Conservation (phyloP, 305 asterid genomes). For the Ajuga reptans region DNA sequence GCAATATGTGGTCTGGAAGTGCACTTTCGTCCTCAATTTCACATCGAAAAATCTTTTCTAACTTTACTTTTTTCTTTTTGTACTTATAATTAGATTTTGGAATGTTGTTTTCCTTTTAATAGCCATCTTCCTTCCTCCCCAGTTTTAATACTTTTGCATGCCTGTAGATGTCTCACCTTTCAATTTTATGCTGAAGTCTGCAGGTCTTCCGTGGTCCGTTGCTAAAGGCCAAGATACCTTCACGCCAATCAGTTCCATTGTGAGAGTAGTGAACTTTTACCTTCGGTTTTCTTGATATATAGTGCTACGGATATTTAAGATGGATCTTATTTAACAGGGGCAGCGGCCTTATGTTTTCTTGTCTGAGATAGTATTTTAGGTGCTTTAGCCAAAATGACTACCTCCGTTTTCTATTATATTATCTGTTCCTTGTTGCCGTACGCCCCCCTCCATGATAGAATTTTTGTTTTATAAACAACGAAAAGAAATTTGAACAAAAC, state of each 20-base stretch:
- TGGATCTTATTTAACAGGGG: not conserved
- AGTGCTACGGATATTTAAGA: not conserved
- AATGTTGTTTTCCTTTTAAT: not conserved
- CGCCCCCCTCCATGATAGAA: not conserved
- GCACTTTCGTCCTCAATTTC: not conserved
- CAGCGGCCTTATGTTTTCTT: not conserved
- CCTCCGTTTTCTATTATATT: slow-evolving; percentile 1
- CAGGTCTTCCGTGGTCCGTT: slow-evolving; percentile 95
- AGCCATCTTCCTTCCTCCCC: slow-evolving; percentile 3
- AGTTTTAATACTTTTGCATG: slow-evolving; percentile 6
- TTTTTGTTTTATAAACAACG: not conserved
- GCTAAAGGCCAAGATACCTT: slow-evolving; percentile 97
- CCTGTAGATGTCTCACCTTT: slow-evolving; percentile 13
- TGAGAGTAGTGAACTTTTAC: slow-evolving; percentile 32
- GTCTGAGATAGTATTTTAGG: too few relatives aligned
- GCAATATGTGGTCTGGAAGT: not conserved
- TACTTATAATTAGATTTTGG: not conserved
- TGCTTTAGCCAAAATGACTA: not conserved
- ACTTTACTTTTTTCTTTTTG: not conserved
- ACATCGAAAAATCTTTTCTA: not conserved
- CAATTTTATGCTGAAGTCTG: slow-evolving; percentile 45
- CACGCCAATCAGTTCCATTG: slow-evolving; percentile 90
- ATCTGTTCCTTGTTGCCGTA: not conserved
- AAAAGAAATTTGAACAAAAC: not conserved
- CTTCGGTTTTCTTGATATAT: not conserved